Conservation (phyloP, 257 asterid species). For the Plantago major region DNA sequence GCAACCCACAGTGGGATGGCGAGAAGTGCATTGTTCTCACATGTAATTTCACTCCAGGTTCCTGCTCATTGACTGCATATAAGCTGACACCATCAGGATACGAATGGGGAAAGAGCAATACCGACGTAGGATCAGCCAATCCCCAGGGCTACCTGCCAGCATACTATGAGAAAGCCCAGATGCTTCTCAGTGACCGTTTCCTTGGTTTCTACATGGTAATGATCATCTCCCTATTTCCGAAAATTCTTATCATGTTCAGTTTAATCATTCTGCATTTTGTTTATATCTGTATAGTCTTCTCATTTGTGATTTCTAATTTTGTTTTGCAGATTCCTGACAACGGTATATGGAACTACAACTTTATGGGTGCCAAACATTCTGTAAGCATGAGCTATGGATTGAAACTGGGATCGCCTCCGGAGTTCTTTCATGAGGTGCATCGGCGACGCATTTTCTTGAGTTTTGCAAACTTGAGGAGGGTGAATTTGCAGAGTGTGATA, state of each 20-base stretch:
- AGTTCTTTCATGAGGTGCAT: conserved; percentile 85
- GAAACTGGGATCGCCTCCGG: conserved; percentile 83
- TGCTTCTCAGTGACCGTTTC: conserved; percentile 96
- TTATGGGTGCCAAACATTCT: conserved; percentile 92
- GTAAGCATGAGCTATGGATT: conserved; percentile 84
- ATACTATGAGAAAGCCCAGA: conserved; percentile 93
- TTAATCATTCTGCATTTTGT: too few species aligned
- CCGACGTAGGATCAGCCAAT: conserved; percentile 68
- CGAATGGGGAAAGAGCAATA: conserved; percentile 95
- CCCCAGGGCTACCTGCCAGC: conserved; percentile 96
- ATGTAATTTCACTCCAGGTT: conserved; percentile 97
- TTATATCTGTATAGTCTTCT: neutral
- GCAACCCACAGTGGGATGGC: conserved; percentile 97
- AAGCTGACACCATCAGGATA: conserved; percentile 89
- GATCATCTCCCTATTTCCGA: neutral
- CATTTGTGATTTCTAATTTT: neutral
- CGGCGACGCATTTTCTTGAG: conserved; percentile 85
- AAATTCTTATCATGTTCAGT: neutral
- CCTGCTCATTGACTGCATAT: conserved; percentile 93
- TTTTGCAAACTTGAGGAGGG: conserved; percentile 96
- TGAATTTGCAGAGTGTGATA: conserved; percentile 82
- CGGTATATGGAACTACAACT: conserved; percentile 95
- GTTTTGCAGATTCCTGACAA: conserved; percentile 70
- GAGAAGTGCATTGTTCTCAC: conserved; percentile 93
- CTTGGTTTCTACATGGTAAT: conserved; percentile 96